A percentile compares a stretch with the other conserved stretches of the same genome.
Conservation (phyloP, 495 filamentous ascomycete species). For the Letharia columbiana region DNA sequence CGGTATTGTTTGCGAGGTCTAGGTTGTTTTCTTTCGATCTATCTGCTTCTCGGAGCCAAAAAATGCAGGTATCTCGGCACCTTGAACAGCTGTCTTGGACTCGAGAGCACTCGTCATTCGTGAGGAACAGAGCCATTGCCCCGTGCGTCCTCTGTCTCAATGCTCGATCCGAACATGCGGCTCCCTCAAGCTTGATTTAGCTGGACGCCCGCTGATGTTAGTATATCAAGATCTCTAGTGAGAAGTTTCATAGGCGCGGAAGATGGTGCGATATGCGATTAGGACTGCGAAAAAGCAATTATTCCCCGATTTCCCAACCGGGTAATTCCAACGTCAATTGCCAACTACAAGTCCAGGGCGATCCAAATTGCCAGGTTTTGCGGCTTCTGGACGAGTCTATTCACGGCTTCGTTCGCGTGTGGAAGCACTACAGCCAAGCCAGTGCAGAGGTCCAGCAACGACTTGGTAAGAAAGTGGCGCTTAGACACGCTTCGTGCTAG, state of each 20-base stretch:
- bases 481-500: not conserved
- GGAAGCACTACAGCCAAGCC: not conserved
- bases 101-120: not conserved
- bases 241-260: slow-evolving; percentile 1
- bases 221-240: not conserved
- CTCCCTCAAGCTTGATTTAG: not conserved
- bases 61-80: not conserved
- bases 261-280: not conserved
- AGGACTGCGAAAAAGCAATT: slow-evolving; percentile 1
- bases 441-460: not conserved
- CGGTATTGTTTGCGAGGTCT: not conserved
- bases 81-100: not conserved
- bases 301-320: not conserved
- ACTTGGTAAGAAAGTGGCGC: not conserved
- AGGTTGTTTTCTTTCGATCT: not conserved
- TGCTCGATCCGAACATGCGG: not conserved
- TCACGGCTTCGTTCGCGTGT: too few relatives aligned
- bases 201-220: not conserved
- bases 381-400: not conserved
- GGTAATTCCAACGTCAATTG: not conserved
- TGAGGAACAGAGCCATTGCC: not conserved
- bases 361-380: not conserved
- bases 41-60: not conserved
- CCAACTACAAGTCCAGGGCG: not conserved
- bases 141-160: not conserved